These are phyloP conservation scores for Cardamine occulta DNA, from an alignment of 345 rosid species.

Conservation along the genomic window DNA sequence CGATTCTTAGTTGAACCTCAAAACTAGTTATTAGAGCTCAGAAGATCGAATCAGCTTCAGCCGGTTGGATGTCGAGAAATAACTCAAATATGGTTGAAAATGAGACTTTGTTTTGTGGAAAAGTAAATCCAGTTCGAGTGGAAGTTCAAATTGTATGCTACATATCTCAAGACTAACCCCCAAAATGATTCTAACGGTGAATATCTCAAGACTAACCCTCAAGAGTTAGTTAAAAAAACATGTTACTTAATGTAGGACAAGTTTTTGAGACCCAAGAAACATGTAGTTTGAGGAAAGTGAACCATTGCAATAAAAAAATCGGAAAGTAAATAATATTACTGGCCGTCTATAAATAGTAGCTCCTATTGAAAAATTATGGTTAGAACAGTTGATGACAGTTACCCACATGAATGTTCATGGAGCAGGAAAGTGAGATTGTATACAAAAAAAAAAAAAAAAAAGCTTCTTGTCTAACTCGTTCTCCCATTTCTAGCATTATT, in stretches of 20 bases:
- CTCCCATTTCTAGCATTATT: too few species aligned
- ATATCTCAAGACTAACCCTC: too few species aligned
- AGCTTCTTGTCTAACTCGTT: too few species aligned
- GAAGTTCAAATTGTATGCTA: neutral
- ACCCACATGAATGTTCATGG: neutral
- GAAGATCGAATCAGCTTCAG: neutral
- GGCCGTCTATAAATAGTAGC: neutral
- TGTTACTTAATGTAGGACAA: too few species aligned
- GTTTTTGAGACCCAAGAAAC: too few species aligned
- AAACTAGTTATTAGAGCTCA: neutral
- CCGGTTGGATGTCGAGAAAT: neutral
- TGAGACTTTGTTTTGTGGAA: neutral
- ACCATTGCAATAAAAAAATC: neutral
- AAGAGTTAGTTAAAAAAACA: too few species aligned
- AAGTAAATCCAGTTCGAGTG: too few species aligned
- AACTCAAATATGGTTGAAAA: neutral
- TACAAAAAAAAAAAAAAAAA: too few species aligned
- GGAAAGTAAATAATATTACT: too few species aligned
- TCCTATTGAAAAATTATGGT: neutral
- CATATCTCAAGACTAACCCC: neutral
- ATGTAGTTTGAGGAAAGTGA: neutral
- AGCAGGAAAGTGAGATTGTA: too few species aligned
- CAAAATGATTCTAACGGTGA: neutral
- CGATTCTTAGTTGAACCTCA: neutral
- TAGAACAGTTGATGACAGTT: neutral